Evolutionary conservation across 495 filamentous ascomycete genomes (phyloP).

Genomic region (Aspergillus ostianus): DNA sequence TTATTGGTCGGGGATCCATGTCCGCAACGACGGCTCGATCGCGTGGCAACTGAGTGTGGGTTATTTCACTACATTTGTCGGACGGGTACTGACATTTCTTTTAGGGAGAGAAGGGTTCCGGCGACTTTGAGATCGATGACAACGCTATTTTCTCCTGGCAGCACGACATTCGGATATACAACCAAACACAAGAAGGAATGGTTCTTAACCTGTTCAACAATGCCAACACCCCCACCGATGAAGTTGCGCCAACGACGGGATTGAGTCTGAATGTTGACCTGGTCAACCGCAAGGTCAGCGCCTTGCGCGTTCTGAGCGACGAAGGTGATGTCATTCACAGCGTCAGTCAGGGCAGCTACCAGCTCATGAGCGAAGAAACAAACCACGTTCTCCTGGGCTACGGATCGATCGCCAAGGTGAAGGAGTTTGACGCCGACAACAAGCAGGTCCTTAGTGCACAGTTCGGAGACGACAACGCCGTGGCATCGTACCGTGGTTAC

Average conservation of each 20-base stretch:
- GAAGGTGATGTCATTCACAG: conserved; percentile 36
- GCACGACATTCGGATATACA: conserved; percentile 41
- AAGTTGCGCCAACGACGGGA: conserved; percentile 30
- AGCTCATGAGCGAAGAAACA: conserved; percentile 36
- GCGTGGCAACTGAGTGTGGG: conserved; percentile 36
- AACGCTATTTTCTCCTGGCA: conserved; percentile 46
- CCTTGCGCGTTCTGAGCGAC: conserved; percentile 34
- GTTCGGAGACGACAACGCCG: conserved; percentile 37
- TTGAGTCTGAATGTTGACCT: conserved; percentile 41
- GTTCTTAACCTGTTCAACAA: conserved; percentile 35
- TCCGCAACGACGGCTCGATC: conserved; percentile 37
- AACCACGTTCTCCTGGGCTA: conserved; percentile 48
- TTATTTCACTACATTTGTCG: not conserved
- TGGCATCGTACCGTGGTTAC: conserved; percentile 43
- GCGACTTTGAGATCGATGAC: conserved; percentile 41
- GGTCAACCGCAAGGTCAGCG: conserved; percentile 37
- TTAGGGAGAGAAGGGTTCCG: conserved; percentile 37
- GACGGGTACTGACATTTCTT: conserved; percentile 7
- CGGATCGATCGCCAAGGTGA: conserved; percentile 48
- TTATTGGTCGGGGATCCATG: conserved; percentile 35
- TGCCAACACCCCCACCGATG: conserved; percentile 31
- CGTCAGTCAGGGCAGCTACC: conserved; percentile 48
- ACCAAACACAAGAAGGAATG: conserved; percentile 30
- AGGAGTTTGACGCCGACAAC: conserved; percentile 41
- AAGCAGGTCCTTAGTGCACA: conserved; percentile 34